phyloP scores from a whole-genome alignment of 108 stramenopile genomes.

The Skeletonema tropicum region DNA sequence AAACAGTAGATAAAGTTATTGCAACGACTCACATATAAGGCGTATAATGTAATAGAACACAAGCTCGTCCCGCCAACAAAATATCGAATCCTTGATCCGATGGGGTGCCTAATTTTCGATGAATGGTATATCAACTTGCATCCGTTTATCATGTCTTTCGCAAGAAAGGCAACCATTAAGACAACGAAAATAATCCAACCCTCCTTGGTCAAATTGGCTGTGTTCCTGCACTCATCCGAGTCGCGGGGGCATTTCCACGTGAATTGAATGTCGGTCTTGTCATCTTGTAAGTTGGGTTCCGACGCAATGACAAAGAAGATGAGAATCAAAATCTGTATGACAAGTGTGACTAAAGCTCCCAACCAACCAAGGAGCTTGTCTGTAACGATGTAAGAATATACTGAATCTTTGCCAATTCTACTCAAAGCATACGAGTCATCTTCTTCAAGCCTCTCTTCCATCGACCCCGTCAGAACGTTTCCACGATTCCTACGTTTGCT shows the following conservation, averaged over 20 bases:
- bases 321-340: not conserved
- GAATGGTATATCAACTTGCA: no score
- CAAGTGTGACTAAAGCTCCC: no score
- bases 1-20: not conserved
- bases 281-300: not conserved
- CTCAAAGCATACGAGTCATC: no score
- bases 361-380: no score
- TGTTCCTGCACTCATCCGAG: not conserved
- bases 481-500: no score
- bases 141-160: no score
- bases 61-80: not conserved
- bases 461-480: no score
- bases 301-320: conserved; percentile 7
- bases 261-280: not conserved
- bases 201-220: not conserved
- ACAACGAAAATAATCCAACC: not conserved
- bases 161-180: not conserved
- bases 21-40: not conserved
- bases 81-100: not conserved
- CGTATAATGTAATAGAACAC: not conserved
- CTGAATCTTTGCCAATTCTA: no score
- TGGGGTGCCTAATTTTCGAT: no score
- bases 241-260: conserved; percentile 9
- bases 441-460: no score
- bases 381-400: no score